Conservation (phyloP, 441 rosid genomes). For the Theobroma grandiflorum region DNA sequence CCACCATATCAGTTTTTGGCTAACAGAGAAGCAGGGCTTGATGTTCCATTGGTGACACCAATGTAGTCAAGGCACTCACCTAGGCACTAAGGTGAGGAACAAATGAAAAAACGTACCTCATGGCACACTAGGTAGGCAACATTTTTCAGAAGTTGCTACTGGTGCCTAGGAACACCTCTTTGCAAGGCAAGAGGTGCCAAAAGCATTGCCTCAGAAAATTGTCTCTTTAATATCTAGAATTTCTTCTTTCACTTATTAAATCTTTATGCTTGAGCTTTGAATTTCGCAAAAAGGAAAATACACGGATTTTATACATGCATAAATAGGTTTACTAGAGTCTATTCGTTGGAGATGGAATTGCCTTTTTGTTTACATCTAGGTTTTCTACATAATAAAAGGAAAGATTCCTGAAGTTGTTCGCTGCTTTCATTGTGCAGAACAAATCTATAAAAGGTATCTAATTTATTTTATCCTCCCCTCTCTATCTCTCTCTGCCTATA, state of each 20-base stretch:
- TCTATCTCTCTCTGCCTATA: not conserved
- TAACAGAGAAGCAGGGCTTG: not conserved
- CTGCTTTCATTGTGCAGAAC: not conserved
- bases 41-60: not conserved
- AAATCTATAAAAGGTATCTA: not conserved
- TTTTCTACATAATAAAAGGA: not conserved
- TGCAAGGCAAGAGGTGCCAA: not conserved
- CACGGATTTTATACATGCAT: not conserved
- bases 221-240: not conserved
- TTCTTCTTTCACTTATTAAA: not conserved
- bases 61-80: not conserved
- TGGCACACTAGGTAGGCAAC: not conserved
- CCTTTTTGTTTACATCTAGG: not conserved
- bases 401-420: not conserved
- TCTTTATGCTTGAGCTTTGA: not conserved
- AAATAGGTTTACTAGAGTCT: not conserved
- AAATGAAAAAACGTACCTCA: not conserved
- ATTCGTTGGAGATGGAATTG: not conserved
- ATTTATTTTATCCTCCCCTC: not conserved
- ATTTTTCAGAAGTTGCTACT: not conserved
- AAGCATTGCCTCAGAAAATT: not conserved
- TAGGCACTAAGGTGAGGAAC: slow-evolving; percentile 3
- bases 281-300: not conserved
- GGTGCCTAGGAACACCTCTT: not conserved
- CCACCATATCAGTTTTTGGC: not conserved